A percentile compares a stretch with the other conserved stretches of the same genome.
Conservation (phyloP, 2,329 filamentous ascomycete genomes). For the Aspergillus latus region DNA sequence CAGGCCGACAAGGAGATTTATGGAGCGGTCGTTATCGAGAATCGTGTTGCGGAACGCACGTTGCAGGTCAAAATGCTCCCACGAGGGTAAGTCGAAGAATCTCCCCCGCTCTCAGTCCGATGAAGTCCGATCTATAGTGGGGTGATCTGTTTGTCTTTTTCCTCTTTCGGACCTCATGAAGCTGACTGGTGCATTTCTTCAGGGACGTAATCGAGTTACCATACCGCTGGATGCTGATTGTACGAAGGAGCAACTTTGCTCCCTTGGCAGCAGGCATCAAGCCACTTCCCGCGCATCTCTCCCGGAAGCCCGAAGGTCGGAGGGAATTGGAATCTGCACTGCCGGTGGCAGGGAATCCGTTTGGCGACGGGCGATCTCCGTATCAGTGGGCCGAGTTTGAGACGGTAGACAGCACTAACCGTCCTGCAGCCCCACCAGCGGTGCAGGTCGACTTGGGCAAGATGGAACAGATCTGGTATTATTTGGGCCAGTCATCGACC, state of each 20-base stretch:
- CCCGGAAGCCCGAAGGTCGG: conserved; percentile 52
- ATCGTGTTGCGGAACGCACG: conserved; percentile 70
- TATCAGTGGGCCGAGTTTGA: conserved; percentile 80
- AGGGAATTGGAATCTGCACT: conserved; percentile 60
- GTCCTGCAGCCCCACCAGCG: conserved; percentile 58
- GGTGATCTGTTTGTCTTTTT: conserved; percentile 14
- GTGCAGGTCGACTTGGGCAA: conserved; percentile 70
- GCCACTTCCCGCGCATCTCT: conserved; percentile 49
- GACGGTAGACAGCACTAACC: conserved; percentile 54
- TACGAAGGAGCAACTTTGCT: conserved; percentile 51
- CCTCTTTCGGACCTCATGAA: conserved; percentile 13
- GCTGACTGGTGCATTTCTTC: conserved; percentile 19
- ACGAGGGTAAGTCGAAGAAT: conserved; percentile 63
- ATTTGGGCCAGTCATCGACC: conserved; percentile 80
- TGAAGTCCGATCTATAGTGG: background rate
- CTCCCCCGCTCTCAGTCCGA: background rate
- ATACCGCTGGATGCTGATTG: conserved; percentile 50
- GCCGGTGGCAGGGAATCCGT: conserved; percentile 65
- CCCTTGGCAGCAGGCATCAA: conserved; percentile 48
- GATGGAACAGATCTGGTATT: conserved; percentile 80
- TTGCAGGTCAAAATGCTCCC: conserved; percentile 81
- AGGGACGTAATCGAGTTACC: conserved; percentile 62
- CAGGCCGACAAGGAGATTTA: conserved; percentile 87
- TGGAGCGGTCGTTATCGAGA: conserved; percentile 84
- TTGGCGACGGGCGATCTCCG: conserved; percentile 57